Evolutionary conservation across 1,139 yeast genomes (phyloP).

Genomic region (Zygotorulaspora mrakii): DNA sequence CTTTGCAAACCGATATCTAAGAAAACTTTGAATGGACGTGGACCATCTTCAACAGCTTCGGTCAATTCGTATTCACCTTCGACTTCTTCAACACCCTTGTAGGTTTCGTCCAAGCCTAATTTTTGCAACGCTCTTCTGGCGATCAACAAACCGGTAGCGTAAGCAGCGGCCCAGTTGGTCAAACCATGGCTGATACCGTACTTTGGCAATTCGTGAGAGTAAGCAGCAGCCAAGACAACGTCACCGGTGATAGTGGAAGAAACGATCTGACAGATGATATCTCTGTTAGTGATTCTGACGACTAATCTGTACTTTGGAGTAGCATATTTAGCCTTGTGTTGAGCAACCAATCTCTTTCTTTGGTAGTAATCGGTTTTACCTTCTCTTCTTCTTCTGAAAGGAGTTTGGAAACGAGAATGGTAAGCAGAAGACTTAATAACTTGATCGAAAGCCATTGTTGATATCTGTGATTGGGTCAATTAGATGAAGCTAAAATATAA

Average conservation of each 20-base stretch:
- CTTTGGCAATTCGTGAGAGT: slow-evolving; percentile 97
- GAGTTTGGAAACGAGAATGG: slow-evolving; percentile 99
- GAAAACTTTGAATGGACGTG: slow-evolving; percentile 99
- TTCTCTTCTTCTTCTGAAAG: slow-evolving; percentile 99
- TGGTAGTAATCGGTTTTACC: slow-evolving; percentile 99
- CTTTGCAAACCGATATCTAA: slow-evolving; percentile 99
- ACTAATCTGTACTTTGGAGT: slow-evolving; percentile 99
- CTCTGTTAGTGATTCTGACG: slow-evolving; percentile 99
- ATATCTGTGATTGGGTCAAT: too few species aligned
- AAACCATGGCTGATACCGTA: slow-evolving; percentile 98
- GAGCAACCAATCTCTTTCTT: slow-evolving; percentile 99
- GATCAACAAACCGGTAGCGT: slow-evolving; percentile 96
- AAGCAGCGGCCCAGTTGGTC: slow-evolving; percentile 99
- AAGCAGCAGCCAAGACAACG: slow-evolving; percentile 93
- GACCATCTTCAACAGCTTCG: slow-evolving; percentile 99
- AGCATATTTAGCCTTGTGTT: slow-evolving; percentile 99
- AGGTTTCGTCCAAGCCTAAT: slow-evolving; percentile 97
- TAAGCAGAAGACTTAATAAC: slow-evolving; percentile 78
- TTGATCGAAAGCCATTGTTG: slow-evolving; percentile 72
- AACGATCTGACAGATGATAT: slow-evolving; percentile 95
- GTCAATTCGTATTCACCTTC: slow-evolving; percentile 98
- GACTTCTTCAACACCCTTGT: slow-evolving; percentile 98
- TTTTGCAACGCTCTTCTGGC: slow-evolving; percentile 99
- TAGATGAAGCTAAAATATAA: too few species aligned
- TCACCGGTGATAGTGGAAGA: slow-evolving; percentile 98